Percentiles rank a stretch among this genome's conserved stretches.
phyloP scores from a whole-genome alignment of 2,329 filamentous ascomycete genomes.

The Aureobasidium pullulans region DNA sequence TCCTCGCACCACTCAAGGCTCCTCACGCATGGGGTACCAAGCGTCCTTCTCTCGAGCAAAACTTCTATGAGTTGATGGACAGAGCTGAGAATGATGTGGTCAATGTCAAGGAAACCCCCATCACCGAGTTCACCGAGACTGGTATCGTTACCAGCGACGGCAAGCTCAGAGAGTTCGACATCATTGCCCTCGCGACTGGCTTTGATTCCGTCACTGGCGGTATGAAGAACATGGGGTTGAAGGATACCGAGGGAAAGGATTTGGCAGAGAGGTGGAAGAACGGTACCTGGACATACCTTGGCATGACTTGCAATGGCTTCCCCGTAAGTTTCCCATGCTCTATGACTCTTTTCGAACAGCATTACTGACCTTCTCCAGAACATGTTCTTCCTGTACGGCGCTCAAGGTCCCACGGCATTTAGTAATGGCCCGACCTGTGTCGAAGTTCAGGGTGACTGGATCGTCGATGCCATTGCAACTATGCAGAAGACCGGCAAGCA shows the following conservation, averaged over 20 bases:
- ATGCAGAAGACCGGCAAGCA: slow-evolving; percentile 30
- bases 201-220: slow-evolving; percentile 41
- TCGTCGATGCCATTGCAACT: slow-evolving; percentile 36
- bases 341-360: neutral
- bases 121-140: slow-evolving; percentile 36
- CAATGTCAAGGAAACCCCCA: slow-evolving; percentile 36
- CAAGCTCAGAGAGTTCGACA: slow-evolving; percentile 36
- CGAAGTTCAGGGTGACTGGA: slow-evolving; percentile 39
- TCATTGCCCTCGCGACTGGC: slow-evolving; percentile 41
- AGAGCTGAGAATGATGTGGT: slow-evolving; percentile 36
- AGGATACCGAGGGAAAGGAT: slow-evolving; percentile 30
- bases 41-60: slow-evolving; percentile 40
- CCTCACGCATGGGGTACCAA: slow-evolving; percentile 42
- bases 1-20: slow-evolving; percentile 38
- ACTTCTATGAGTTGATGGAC: slow-evolving; percentile 41
- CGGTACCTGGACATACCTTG: slow-evolving; percentile 37
- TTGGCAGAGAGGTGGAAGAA: slow-evolving; percentile 36
- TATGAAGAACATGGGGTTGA: slow-evolving; percentile 34
- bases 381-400: slow-evolving; percentile 34
- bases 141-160: slow-evolving; percentile 38
- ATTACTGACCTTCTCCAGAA: slow-evolving; percentile 9
- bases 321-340: slow-evolving; percentile 18
- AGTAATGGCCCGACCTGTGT: slow-evolving; percentile 40
- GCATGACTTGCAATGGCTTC: slow-evolving; percentile 34
- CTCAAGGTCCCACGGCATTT: slow-evolving; percentile 41